Base-by-base conservation (phyloP, 2,329 filamentous ascomycete genomes). In the Ceratocystis diversiconidia region DNA sequence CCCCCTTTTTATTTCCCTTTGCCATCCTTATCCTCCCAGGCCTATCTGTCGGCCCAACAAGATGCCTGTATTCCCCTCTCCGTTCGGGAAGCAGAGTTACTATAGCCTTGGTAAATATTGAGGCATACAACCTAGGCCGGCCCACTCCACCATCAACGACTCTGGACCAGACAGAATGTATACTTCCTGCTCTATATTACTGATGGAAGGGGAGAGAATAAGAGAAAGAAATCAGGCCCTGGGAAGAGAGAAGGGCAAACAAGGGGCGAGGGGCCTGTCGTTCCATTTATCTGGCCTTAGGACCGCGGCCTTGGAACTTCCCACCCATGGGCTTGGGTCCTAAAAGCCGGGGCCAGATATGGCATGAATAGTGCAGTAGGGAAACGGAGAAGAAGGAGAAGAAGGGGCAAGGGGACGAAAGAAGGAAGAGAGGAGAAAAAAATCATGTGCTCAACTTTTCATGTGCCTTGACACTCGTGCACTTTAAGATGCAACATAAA, bases 271-370 rank as follows among this genome's bases (percentile, higher is more conserved):
- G 36, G 48, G 19, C 55, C 30, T 36, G 28, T 59, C 55, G 55
- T 59, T 25, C 55, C 30, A 59, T 59, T 36, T 30, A 19, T 19
- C 55, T 59, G 55, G 55, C 55, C 55, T 59, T 36, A 59, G 55
- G 55, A 59, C 55, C 55, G 55, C 55, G 55, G 55, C 55, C 28
- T 59, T 59, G 55, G 55, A 59, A 59, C 55, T 30, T 28, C 55
- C 28, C 55, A 59, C 55, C 55, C 55, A 59, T 59, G 28, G 32
- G 30, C 55, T 59, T 59, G 55, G 55, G 55, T n/a, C 55, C 28
- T 36, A 8, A 30, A 59, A 32, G 55, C 28, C 55, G 55, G 55
- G 55, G 55, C 5, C 19, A 15, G 7, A 25, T 25, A 30, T 55
- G 22, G 55, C 6, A 59, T 36, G 7, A n/a, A n/a, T 59, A 41